A percentile compares a stretch with the other conserved stretches of the same genome.
phyloP scores from a whole-genome alignment of 805 yeast species.

The Candida ficus region DNA sequence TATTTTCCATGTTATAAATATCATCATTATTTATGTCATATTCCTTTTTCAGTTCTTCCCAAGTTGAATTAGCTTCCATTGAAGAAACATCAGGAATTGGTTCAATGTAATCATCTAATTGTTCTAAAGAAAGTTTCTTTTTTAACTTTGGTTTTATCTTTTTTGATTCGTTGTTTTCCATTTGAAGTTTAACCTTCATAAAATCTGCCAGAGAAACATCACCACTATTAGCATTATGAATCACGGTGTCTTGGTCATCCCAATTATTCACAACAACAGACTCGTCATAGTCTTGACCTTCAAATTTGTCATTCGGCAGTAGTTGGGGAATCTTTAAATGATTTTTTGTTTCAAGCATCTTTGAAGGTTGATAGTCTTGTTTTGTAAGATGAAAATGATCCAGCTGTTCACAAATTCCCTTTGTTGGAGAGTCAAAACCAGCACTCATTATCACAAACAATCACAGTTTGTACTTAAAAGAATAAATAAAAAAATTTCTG shows the following conservation, averaged over 20 bases:
- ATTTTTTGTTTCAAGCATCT: neutral
- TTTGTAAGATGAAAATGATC: constrained; percentile 3
- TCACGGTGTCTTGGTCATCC: constrained; percentile 7
- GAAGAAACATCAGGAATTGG: neutral
- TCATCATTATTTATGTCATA: constrained; percentile 14
- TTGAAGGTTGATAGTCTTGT: too few species aligned
- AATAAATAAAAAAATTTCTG: neutral
- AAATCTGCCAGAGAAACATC: constrained; percentile 7
- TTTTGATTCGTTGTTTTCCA: neutral
- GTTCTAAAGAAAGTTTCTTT: neutral
- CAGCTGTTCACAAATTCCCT: constrained; percentile 4
- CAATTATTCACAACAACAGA: neutral
- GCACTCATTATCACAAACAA: too few species aligned
- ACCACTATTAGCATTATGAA: constrained; percentile 4
- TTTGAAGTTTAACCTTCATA: constrained; percentile 8
- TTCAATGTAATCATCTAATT: too few species aligned
- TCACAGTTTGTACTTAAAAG: too few species aligned
- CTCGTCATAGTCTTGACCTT: neutral
- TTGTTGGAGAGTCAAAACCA: constrained; percentile 6
- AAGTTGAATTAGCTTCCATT: constrained; percentile 12
- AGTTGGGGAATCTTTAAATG: constrained; percentile 4
- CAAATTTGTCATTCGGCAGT: constrained; percentile 2
- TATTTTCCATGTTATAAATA: constrained; percentile 3
- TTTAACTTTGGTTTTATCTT: neutral
- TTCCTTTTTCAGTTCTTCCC: constrained; percentile 21